Conservation (phyloP, 176 grass and related monocot species). For the Pharus latifolius region DNA sequence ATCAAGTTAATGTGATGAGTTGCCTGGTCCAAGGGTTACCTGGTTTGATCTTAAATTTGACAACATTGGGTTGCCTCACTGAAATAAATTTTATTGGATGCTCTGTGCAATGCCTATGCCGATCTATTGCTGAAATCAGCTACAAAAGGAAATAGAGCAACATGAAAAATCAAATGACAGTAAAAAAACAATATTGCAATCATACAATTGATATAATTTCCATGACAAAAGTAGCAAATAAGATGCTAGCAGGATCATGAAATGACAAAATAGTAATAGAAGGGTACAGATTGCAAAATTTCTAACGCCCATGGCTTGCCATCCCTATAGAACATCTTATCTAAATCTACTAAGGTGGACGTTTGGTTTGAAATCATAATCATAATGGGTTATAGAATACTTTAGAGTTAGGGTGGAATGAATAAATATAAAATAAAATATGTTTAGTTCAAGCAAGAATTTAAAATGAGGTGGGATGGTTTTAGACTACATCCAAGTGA, state of each 20-base stretch:
- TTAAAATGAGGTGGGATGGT: no score
- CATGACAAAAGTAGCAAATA: not conserved
- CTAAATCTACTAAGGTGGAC: no score
- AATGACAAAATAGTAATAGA: not conserved
- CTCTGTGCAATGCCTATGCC: slow-evolving; percentile 77
- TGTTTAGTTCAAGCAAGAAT: no score
- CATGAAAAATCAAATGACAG: not conserved
- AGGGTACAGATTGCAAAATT: not conserved
- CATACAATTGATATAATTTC: not conserved
- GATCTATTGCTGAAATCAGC: slow-evolving; percentile 85
- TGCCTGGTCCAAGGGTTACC: slow-evolving; percentile 23
- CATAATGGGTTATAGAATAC: no score
- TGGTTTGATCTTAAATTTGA: slow-evolving; percentile 98
- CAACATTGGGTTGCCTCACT: slow-evolving; percentile 62
- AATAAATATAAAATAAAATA: no score
- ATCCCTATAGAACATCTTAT: not conserved
- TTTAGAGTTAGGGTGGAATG: no score
- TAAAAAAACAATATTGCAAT: not conserved
- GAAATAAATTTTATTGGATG: slow-evolving; percentile 99
- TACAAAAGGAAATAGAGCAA: slow-evolving; percentile 18
- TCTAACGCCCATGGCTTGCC: not conserved
- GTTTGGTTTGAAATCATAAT: no score
- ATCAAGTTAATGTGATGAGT: not conserved
- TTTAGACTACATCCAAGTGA: no score
- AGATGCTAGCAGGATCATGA: not conserved